Percentiles rank a stretch among this genome's conserved stretches.
phyloP scores from a whole-genome alignment of 305 asterid genomes.

The Salvia sclarea region DNA sequence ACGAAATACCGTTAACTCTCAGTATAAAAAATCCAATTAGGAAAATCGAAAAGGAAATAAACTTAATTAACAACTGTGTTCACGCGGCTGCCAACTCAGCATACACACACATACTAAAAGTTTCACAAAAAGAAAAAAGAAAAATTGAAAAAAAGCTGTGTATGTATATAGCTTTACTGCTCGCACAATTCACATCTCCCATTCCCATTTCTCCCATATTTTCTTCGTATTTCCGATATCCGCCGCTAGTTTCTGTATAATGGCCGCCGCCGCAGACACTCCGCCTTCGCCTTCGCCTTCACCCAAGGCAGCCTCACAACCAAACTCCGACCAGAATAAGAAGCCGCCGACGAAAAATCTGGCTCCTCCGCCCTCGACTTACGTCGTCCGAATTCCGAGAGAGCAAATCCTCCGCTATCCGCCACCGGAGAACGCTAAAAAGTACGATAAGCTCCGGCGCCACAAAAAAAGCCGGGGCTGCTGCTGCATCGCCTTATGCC shows the following conservation, averaged over 20 bases:
- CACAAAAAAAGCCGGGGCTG: conserved; percentile 46
- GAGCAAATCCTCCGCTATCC: conserved; percentile 76
- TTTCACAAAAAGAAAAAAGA: no score
- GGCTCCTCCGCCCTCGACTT: conserved; percentile 48
- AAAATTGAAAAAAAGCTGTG: no score
- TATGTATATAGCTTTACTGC: not conserved
- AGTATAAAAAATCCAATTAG: not conserved
- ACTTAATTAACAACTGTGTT: conserved; percentile 8
- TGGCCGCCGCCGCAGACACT: conserved; percentile 36
- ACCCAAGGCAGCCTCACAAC: conserved; percentile 11
- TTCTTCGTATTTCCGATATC: no score
- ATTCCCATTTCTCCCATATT: not conserved
- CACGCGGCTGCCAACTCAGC: conserved; percentile 13
- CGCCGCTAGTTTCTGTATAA: not conserved
- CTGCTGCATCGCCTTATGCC: conserved; percentile 43
- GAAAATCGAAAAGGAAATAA: not conserved
- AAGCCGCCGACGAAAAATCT: conserved; percentile 27
- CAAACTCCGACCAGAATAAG: not conserved
- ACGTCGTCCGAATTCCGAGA: conserved; percentile 69
- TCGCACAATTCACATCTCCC: not conserved
- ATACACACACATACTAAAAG: not conserved
- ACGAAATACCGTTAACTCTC: not conserved
- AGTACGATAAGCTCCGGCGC: conserved; percentile 36
- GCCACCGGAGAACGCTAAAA: conserved; percentile 63
- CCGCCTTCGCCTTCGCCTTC: conserved; percentile 10